phyloP scores from a whole-genome alignment of 2,329 filamentous ascomycete species.

The Fusarium subtropicale region DNA sequence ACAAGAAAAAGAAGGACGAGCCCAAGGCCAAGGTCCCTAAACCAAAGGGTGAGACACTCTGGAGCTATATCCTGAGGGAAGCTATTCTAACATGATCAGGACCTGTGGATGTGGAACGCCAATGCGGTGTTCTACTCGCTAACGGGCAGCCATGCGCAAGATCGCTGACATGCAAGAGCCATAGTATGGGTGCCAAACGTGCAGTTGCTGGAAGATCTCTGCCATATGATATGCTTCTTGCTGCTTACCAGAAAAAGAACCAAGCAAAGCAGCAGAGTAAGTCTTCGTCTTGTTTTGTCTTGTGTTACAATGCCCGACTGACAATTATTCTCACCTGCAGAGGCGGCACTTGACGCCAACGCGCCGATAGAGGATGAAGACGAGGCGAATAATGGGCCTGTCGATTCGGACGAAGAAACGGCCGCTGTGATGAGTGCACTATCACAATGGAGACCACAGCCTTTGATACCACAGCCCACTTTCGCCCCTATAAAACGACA shows the following conservation, averaged over 20 bases:
- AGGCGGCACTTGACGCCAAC: slow-evolving; percentile 94
- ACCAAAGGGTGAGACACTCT: slow-evolving; percentile 72
- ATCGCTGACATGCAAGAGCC: slow-evolving; percentile 92
- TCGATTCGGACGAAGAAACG: slow-evolving; percentile 96
- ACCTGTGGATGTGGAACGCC: slow-evolving; percentile 92
- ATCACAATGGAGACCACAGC: slow-evolving; percentile 79
- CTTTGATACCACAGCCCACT: slow-evolving; percentile 75
- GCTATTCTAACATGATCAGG: slow-evolving; percentile 57
- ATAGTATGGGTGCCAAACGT: slow-evolving; percentile 94
- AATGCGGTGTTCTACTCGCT: slow-evolving; percentile 87
- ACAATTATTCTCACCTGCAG: slow-evolving; percentile 50
- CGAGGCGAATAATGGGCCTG: slow-evolving; percentile 80
- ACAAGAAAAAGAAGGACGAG: slow-evolving; percentile 96
- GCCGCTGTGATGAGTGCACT: slow-evolving; percentile 87
- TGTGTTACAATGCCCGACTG: background rate
- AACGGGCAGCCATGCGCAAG: slow-evolving; percentile 90
- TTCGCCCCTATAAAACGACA: slow-evolving; percentile 71
- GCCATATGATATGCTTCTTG: slow-evolving; percentile 91
- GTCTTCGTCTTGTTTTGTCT: slow-evolving; percentile 50
- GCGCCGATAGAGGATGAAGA: slow-evolving; percentile 89
- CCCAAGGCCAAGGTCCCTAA: slow-evolving; percentile 85
- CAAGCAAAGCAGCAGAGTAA: slow-evolving; percentile 96
- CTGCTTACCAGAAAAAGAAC: slow-evolving; percentile 95
- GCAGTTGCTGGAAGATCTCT: slow-evolving; percentile 87
- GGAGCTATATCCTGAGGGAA: background rate